Percentiles rank a stretch among this genome's conserved stretches.
Evolutionary conservation across 2,329 filamentous ascomycete genomes (phyloP).

Genomic region (Calonectria pseudoturangicola): DNA sequence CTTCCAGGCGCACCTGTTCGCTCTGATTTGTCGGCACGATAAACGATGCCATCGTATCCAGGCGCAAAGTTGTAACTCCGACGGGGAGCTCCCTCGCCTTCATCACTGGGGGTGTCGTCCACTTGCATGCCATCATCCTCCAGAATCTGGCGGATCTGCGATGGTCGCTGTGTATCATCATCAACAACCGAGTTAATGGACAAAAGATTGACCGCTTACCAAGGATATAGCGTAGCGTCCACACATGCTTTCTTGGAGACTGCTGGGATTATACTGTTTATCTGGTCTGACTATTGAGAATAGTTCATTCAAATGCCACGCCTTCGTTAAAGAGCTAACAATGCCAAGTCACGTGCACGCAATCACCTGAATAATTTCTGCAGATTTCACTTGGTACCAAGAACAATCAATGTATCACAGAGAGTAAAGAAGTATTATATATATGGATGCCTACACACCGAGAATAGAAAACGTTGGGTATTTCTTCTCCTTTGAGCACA

Average conservation of each 20-base stretch:
- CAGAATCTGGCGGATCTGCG: conserved; percentile 83
- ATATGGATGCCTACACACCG: too few relatives aligned
- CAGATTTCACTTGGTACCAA: too few relatives aligned
- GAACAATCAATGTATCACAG: too few relatives aligned
- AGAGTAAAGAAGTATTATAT: too few relatives aligned
- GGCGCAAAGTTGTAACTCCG: conserved; percentile 96
- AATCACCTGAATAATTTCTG: too few relatives aligned
- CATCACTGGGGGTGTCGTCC: conserved; percentile 82
- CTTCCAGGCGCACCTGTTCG: conserved; percentile 68
- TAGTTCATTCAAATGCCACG: too few relatives aligned
- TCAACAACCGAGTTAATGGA: conserved; percentile 13
- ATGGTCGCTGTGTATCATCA: conserved; percentile 76
- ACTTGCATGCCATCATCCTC: conserved; percentile 84
- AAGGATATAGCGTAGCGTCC: conserved; percentile 61
- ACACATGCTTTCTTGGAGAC: conserved; percentile 55
- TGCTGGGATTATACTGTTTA: too few relatives aligned
- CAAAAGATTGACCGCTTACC: conserved; percentile 49
- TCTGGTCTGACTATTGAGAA: too few relatives aligned
- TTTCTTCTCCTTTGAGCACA: background rate
- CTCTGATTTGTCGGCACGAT: conserved; percentile 83
- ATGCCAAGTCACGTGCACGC: too few relatives aligned
- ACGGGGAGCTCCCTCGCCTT: conserved; percentile 75
- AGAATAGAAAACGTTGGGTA: too few relatives aligned
- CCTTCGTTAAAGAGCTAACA: too few relatives aligned
- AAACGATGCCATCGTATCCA: conserved; percentile 89